A percentile compares a stretch with the other conserved stretches of the same genome.
Evolutionary conservation across 2,329 filamentous ascomycete species (phyloP).

Genomic region (Capronia americana): DNA sequence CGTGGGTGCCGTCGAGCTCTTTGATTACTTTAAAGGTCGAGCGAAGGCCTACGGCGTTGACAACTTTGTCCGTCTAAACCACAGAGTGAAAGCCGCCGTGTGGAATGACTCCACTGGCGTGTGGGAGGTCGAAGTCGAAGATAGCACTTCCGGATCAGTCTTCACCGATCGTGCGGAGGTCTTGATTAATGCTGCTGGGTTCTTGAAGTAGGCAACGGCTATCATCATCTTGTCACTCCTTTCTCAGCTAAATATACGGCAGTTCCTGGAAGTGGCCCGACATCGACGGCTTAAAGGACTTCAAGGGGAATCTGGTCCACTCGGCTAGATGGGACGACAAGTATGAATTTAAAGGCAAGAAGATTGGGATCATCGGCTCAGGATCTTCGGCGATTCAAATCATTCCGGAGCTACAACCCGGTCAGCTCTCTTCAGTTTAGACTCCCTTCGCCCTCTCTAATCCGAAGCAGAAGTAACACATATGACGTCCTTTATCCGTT

Average conservation of each 20-base stretch:
- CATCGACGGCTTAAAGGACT: slow-evolving; percentile 41
- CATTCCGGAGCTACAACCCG: slow-evolving; percentile 41
- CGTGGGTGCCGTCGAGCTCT: slow-evolving; percentile 50
- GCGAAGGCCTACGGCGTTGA: slow-evolving; percentile 50
- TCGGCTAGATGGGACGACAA: slow-evolving; percentile 49
- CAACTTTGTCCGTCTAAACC: slow-evolving; percentile 54
- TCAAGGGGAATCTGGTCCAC: slow-evolving; percentile 48
- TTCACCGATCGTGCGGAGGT: slow-evolving; percentile 53
- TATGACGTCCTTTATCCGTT: slow-evolving; percentile 41
- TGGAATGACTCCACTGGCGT: slow-evolving; percentile 62
- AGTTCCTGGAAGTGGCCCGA: slow-evolving; percentile 38
- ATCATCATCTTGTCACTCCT: background rate
- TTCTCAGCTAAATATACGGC: background rate
- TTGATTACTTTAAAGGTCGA: slow-evolving; percentile 50
- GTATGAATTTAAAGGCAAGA: slow-evolving; percentile 30
- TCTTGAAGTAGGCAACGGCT: slow-evolving; percentile 55
- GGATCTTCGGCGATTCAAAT: slow-evolving; percentile 40
- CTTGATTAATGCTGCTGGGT: slow-evolving; percentile 63
- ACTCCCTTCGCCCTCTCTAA: too few relatives aligned
- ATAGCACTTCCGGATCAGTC: slow-evolving; percentile 17
- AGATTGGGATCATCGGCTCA: slow-evolving; percentile 39
- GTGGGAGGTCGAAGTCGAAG: slow-evolving; percentile 58
- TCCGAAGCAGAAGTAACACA: slow-evolving; percentile 17
- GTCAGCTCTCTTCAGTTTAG: background rate
- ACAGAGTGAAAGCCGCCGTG: slow-evolving; percentile 59